Conservation (phyloP, 228 moss, liverwort and hornwort species). For the Sphagnum fallax region DNA sequence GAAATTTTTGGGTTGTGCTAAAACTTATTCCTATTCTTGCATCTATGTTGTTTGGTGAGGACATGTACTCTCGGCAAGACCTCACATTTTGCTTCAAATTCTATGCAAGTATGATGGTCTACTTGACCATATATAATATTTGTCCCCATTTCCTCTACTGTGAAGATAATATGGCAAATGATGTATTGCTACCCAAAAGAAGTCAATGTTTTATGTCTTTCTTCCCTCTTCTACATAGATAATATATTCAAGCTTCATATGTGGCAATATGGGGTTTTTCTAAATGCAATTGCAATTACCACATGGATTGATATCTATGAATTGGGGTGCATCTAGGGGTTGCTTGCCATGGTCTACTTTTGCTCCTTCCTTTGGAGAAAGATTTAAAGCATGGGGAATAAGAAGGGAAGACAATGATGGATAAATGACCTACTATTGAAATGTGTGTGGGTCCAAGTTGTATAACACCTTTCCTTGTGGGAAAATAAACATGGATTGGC, state of each 20-base stretch:
- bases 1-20: neutral
- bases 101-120: slow-evolving; percentile 32
- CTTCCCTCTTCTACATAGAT: no score
- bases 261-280: no score
- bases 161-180: slow-evolving; percentile 1
- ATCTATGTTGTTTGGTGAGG: slow-evolving; percentile 61
- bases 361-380: neutral
- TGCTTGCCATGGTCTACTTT: slow-evolving; percentile 65
- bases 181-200: neutral
- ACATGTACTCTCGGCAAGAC: slow-evolving; percentile 63
- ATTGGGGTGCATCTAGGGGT: slow-evolving; percentile 64
- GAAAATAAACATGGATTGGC: no score
- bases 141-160: no score
- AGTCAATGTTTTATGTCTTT: no score
- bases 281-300: slow-evolving; percentile 38
- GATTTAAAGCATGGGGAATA: no score
- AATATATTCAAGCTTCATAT: no score
- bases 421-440: neutral
- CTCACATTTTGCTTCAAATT: slow-evolving; percentile 86
- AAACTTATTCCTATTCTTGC: slow-evolving; percentile 80
- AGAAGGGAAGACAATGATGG: no score
- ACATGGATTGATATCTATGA: slow-evolving; percentile 57
- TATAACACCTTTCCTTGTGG: no score
- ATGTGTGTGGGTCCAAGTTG: neutral
- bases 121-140: no score